A percentile compares a stretch with the other conserved stretches of the same genome.
These are phyloP conservation scores for Kurtzmaniella cleridarum DNA, from an alignment of 805 yeast genomes.

Conservation along the genomic window DNA sequence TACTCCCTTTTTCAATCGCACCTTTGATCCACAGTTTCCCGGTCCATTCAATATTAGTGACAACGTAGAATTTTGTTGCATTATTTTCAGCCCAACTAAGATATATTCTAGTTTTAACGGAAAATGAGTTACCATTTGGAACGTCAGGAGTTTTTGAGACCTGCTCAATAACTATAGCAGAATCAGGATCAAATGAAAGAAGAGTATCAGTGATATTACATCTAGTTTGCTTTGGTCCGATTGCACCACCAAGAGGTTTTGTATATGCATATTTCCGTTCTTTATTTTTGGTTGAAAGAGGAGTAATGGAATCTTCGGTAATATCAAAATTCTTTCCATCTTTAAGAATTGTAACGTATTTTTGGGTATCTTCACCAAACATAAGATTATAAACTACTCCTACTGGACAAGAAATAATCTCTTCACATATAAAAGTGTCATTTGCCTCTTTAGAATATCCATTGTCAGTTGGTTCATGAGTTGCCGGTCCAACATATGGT, in stretches of 20 bases:
- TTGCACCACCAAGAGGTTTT: constrained; percentile 61
- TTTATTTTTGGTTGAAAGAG: constrained; percentile 16
- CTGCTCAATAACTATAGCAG: constrained; percentile 47
- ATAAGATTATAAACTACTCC: constrained; percentile 56
- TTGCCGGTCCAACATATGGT: constrained; percentile 37
- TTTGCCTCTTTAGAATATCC: constrained; percentile 39
- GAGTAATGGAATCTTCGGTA: constrained; percentile 37
- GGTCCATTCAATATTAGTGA: constrained; percentile 61
- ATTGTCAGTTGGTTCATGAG: constrained; percentile 47
- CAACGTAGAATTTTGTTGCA: constrained; percentile 46
- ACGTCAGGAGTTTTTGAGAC: constrained; percentile 71
- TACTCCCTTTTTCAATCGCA: constrained; percentile 69
- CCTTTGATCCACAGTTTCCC: constrained; percentile 76
- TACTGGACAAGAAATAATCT: constrained; percentile 53
- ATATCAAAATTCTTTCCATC: constrained; percentile 64
- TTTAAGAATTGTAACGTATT: constrained; percentile 40
- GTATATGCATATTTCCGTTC: constrained; percentile 51
- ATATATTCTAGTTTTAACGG: constrained; percentile 52
- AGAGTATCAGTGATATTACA: constrained; percentile 60
- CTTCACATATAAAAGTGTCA: constrained; percentile 55
- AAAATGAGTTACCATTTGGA: constrained; percentile 71
- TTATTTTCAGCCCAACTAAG: constrained; percentile 61
- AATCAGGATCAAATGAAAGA: constrained; percentile 45
- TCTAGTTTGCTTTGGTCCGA: constrained; percentile 73
- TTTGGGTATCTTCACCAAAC: constrained; percentile 55